Conservation (phyloP, 2,329 filamentous ascomycete species). For the Venturia asperata region DNA sequence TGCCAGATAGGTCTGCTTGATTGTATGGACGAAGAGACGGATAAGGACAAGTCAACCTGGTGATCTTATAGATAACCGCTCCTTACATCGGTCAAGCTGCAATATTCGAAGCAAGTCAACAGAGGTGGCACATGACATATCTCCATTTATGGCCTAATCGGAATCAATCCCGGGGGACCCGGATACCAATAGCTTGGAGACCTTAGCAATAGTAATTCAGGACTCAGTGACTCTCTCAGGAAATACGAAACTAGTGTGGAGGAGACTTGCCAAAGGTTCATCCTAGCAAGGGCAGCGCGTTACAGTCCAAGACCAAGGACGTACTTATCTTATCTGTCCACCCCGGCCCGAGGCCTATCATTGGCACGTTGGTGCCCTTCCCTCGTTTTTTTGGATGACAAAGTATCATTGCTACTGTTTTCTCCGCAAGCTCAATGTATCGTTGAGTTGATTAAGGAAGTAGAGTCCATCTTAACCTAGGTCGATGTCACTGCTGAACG, state of each 20-base stretch:
- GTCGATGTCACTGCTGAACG: background rate
- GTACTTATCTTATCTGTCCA: conserved; percentile 8
- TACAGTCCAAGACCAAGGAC: background rate
- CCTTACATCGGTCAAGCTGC: conserved; percentile 5
- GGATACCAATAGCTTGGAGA: background rate
- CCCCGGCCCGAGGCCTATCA: background rate
- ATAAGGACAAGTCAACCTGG: background rate
- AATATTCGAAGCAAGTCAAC: conserved; percentile 1
- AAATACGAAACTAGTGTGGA: conserved; percentile 9
- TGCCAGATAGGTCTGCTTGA: background rate
- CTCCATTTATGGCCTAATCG: conserved; percentile 6
- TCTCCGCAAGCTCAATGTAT: background rate
- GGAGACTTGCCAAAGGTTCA: conserved; percentile 5
- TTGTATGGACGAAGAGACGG: conserved; percentile 4
- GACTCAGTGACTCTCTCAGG: conserved; percentile 11
- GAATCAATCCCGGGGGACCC: background rate
- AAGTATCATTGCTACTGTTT: background rate
- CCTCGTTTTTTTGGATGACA: conserved; percentile 10
- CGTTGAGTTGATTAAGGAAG: conserved; percentile 4
- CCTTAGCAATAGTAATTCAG: conserved; percentile 8
- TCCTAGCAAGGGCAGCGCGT: conserved; percentile 6
- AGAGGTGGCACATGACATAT: conserved; percentile 7
- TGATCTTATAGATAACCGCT: conserved; percentile 1
- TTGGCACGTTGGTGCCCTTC: background rate
- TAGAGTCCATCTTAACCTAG: background rate